Conservation (phyloP, 768 basidiomycete genomes). For the Collybia sordida region DNA sequence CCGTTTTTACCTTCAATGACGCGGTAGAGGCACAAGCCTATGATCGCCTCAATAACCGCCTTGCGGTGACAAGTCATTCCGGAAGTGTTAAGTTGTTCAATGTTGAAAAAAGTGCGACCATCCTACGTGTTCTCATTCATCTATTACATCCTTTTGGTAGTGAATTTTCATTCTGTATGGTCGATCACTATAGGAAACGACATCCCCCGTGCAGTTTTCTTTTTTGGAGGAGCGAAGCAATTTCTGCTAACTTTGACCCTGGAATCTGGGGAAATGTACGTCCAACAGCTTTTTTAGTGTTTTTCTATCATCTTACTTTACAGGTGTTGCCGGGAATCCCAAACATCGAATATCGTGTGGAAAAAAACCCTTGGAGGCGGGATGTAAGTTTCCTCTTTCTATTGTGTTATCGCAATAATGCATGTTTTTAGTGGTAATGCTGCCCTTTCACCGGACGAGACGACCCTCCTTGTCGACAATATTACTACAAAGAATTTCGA, state of each 20-base stretch:
- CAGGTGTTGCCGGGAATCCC: constrained; percentile 12
- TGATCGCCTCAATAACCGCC: constrained; percentile 3
- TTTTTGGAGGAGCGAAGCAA: constrained; percentile 13
- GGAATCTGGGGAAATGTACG: constrained; percentile 12
- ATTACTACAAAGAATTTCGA: constrained; percentile 7
- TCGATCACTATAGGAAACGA: background rate
- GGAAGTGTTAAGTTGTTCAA: constrained; percentile 5
- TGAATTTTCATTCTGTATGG: no score
- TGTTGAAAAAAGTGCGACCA: constrained; percentile 3
- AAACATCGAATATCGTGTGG: constrained; percentile 10
- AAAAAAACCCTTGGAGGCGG: constrained; percentile 11
- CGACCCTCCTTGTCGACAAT: constrained; percentile 9
- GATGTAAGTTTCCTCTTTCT: constrained; percentile 4
- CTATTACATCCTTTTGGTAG: no score
- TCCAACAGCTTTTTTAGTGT: no score
- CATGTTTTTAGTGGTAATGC: constrained; percentile 7
- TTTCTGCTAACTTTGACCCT: constrained; percentile 4
- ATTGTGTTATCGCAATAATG: background rate
- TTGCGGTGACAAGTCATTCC: constrained; percentile 3
- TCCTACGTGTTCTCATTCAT: no score
- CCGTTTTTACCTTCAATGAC: constrained; percentile 1
- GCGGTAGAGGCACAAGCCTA: constrained; percentile 5
- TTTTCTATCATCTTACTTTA: no score
- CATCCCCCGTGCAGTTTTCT: constrained; percentile 6
- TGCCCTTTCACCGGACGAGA: constrained; percentile 8